A percentile compares a stretch with the other conserved stretches of the same genome.
Evolutionary conservation across 805 yeast genomes (phyloP).

Genomic region (Pichia scutulata): DNA sequence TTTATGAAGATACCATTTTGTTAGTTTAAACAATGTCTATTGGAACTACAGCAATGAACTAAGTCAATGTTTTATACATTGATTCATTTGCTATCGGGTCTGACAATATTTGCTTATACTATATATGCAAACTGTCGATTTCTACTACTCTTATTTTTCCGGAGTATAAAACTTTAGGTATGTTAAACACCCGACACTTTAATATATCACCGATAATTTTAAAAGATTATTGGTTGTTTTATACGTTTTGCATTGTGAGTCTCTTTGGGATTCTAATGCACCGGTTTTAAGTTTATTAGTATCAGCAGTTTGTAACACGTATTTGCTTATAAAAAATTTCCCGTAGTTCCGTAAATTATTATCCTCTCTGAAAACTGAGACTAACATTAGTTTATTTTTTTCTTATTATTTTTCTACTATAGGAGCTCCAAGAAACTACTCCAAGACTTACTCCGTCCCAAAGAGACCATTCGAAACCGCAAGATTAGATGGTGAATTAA

Average conservation of each 20-base stretch:
- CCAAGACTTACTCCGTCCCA: constrained; percentile 99
- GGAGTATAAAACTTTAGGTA: constrained; percentile 1
- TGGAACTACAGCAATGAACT: background rate
- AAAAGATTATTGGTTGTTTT: background rate
- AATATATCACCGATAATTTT: constrained; percentile 24
- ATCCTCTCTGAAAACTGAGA: background rate
- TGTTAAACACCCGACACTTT: constrained; percentile 86
- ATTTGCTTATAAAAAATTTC: background rate
- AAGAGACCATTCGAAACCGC: constrained; percentile 99
- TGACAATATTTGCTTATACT: background rate
- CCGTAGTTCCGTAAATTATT: constrained; percentile 27
- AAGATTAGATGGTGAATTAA: constrained; percentile 98
- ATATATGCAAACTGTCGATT: background rate
- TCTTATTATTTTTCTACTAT: constrained; percentile 2
- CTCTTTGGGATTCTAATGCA: background rate
- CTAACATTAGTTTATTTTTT: constrained; percentile 4
- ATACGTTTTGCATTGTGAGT: background rate
- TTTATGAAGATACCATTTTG: background rate
- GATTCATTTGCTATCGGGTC: constrained; percentile 3
- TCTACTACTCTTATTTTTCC: background rate
- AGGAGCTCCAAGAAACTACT: constrained; percentile 99
- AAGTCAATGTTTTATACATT: background rate
- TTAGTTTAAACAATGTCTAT: constrained; percentile 6
- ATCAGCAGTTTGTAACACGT: background rate
- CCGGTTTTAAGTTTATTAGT: background rate